A percentile compares a stretch with the other conserved stretches of the same genome.
phyloP scores from a whole-genome alignment of 768 basidiomycete genomes.

The Termitomyces sp. region DNA sequence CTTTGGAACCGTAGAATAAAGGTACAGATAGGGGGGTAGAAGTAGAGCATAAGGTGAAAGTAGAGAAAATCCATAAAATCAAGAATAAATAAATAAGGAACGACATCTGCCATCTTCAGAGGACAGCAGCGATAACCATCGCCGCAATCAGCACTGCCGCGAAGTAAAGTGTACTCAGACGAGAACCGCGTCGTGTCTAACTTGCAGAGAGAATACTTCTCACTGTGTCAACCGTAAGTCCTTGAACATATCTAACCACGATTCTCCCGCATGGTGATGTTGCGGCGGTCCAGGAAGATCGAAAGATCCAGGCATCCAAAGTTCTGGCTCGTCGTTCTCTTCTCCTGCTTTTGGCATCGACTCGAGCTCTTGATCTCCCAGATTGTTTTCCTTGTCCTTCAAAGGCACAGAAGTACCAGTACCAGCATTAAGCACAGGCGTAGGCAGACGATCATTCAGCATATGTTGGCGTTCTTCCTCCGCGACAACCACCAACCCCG shows the following conservation, averaged over 20 bases:
- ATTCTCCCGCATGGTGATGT: constrained; percentile 4
- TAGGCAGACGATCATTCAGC: constrained; percentile 2
- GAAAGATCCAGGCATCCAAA: constrained; percentile 52
- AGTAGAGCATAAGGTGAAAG: neutral
- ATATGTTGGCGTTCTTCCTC: neutral
- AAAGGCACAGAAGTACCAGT: neutral
- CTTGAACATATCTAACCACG: constrained; percentile 27
- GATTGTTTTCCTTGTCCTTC: neutral
- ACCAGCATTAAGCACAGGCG: neutral
- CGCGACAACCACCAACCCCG: neutral
- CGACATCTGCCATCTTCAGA: neutral
- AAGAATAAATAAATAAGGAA: neutral
- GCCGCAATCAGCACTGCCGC: neutral
- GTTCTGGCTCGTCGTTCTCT: constrained; percentile 23
- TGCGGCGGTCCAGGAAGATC: constrained; percentile 19
- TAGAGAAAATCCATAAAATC: neutral
- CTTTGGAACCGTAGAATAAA: neutral
- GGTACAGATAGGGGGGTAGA: neutral
- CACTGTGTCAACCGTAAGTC: constrained; percentile 21
- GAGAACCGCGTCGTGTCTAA: neutral
- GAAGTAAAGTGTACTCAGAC: too few relatives aligned
- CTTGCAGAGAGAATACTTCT: constrained; percentile 20
- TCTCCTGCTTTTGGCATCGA: constrained; percentile 8
- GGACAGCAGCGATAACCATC: neutral
- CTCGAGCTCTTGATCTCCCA: constrained; percentile 11